Base-by-base conservation (phyloP, 192 early-diverging fungal genomes). In the Spinellus fusiger region DNA sequence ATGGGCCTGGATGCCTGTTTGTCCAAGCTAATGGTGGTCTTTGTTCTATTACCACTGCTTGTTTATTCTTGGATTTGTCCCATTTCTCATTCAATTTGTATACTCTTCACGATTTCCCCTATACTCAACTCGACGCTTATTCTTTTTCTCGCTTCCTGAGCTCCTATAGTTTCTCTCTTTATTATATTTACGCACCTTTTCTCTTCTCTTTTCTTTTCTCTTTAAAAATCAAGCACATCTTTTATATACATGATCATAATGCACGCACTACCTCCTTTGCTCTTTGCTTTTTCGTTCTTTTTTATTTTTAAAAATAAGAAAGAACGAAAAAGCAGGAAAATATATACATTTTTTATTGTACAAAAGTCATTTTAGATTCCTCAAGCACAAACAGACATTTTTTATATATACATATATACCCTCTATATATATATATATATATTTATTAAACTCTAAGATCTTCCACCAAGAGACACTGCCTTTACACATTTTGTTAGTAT, bases 301-400 rank as follows among this genome's bases (percentile, higher is more conserved):
- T 33, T 18, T 31, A 32, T 54, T 54, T 26, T 54, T 44, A 27
- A 27, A 58, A 46, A 58, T 46, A 58, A 58, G 7, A 37, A 44
- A 58, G 31, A 58, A 46, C 15, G 2, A 7, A 51, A 51, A 28
- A 22, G 1, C n/a, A 51, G 22, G 22, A 22, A 49, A 20, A 20
- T 49, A 49, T 7, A 20, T 7, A 20, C 48, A 20, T 37, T 37
- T 37, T 37, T 37, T 37, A 9, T 37, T n/a, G n/a, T n/a, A n/a
- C n/a, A n/a, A n/a, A n/a, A n/a, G n/a, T n/a, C n/a, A n/a, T n/a
- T n/a, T n/a, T n/a, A n/a, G n/a, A n/a, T n/a, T n/a, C n/a, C n/a
- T n/a, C n/a, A n/a, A n/a, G n/a, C n/a, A n/a, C n/a, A n/a, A n/a
- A n/a, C n/a, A n/a, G n/a, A n/a, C n/a, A n/a, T n/a, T 37, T 37